A percentile compares a stretch with the other conserved stretches of the same genome.
Conservation (phyloP, 2,329 filamentous ascomycete genomes). For the Nemania diffusa region DNA sequence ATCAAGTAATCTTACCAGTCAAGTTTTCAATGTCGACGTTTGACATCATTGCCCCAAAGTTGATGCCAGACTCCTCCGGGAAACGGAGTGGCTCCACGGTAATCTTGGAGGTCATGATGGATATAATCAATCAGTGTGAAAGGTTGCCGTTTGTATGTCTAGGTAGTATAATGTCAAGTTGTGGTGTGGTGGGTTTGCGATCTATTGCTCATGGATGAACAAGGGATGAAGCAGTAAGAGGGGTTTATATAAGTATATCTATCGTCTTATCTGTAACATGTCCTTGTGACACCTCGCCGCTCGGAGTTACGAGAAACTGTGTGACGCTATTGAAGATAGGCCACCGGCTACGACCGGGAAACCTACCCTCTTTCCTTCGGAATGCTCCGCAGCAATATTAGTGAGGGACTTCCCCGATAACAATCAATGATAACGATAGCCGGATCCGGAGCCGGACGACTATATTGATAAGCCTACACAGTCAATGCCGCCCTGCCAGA, state of each 20-base stretch:
- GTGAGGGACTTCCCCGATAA: background rate
- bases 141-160: background rate
- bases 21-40: conserved; percentile 71
- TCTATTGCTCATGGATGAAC: background rate
- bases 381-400: conserved; percentile 6
- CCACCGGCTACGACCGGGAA: conserved; percentile 26
- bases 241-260: conserved; percentile 9
- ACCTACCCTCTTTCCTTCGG: conserved; percentile 5
- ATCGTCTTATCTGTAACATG: conserved; percentile 26
- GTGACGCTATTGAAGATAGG: background rate
- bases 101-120: conserved; percentile 40
- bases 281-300: conserved; percentile 4
- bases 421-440: background rate
- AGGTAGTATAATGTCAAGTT: background rate
- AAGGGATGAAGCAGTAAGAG: background rate
- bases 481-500: too few relatives aligned
- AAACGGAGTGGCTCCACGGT: conserved; percentile 53
- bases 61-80: conserved; percentile 54
- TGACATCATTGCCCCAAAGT: conserved; percentile 70
- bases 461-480: background rate
- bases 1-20: conserved; percentile 60
- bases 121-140: background rate
- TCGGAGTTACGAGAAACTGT: conserved; percentile 7
- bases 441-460: background rate
- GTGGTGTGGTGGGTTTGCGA: background rate